Percentiles rank a stretch among this genome's conserved stretches.
Conservation (phyloP, 495 filamentous ascomycete species). For the Xylaria palmicola region DNA sequence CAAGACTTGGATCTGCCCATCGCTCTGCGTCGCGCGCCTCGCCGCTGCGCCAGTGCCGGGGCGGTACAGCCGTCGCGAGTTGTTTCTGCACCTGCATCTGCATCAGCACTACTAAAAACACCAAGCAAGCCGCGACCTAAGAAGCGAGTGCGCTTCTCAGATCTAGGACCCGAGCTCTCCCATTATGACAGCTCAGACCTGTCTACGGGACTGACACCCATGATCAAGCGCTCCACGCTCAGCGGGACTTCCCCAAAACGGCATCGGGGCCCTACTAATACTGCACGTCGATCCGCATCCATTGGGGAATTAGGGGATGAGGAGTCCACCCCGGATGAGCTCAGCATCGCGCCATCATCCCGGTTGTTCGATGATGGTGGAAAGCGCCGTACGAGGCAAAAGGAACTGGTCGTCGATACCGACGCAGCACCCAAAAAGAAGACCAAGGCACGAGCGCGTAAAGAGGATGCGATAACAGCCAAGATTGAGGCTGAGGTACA, state of each 20-base stretch:
- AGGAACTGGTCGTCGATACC: conserved; percentile 32
- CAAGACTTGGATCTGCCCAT: conserved; percentile 25
- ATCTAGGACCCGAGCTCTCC: conserved; percentile 57
- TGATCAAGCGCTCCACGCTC: conserved; percentile 59
- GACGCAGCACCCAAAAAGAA: not conserved
- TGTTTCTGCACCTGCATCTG: not conserved
- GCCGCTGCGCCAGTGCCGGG: conserved; percentile 9
- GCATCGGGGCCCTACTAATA: conserved; percentile 38
- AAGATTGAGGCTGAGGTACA: conserved; percentile 37
- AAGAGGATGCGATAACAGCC: conserved; percentile 17
- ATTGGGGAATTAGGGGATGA: not conserved
- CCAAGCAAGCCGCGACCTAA: conserved; percentile 37
- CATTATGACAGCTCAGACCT: conserved; percentile 6
- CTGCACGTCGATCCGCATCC: not conserved
- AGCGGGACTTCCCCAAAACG: conserved; percentile 43
- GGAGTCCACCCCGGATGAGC: conserved; percentile 24
- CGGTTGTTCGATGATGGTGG: conserved; percentile 68
- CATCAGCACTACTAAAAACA: conserved; percentile 17
- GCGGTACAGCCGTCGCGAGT: conserved; percentile 18
- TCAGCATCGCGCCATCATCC: conserved; percentile 62
- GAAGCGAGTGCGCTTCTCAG: conserved; percentile 72
- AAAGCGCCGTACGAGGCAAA: conserved; percentile 71
- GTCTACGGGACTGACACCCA: conserved; percentile 69
- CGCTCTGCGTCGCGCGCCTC: conserved; percentile 28
- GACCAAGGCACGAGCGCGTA: not conserved